Percentiles rank a stretch among this genome's conserved stretches.
phyloP scores from a whole-genome alignment of 1,139 yeast species.

The Kodamaea alishanica region DNA sequence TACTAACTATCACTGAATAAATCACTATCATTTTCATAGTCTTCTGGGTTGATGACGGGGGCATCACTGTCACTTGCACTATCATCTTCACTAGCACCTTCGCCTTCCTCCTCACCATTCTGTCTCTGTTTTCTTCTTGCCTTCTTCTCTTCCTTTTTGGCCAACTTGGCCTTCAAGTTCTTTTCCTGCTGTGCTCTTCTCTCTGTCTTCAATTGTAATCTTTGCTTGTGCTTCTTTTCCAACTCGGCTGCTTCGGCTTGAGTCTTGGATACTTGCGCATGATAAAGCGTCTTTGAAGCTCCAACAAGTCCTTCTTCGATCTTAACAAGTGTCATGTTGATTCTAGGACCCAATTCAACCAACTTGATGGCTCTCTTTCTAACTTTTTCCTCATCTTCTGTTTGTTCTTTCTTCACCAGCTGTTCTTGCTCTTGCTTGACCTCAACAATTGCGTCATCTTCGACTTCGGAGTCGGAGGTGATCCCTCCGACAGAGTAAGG shows the following conservation, averaged over 20 bases:
- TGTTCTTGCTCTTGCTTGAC: constrained; percentile 42
- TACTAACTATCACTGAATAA: constrained; percentile 36
- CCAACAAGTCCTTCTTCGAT: constrained; percentile 92
- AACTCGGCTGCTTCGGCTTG: constrained; percentile 55
- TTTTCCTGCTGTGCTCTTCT: constrained; percentile 78
- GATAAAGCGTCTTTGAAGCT: constrained; percentile 71
- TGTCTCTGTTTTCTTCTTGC: constrained; percentile 65
- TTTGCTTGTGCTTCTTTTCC: constrained; percentile 65
- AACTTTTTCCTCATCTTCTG: constrained; percentile 19
- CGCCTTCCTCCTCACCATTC: constrained; percentile 28
- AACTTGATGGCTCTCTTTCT: constrained; percentile 87
- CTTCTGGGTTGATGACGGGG: constrained; percentile 39
- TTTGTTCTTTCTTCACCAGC: constrained; percentile 16
- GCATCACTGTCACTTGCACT: constrained; percentile 25
- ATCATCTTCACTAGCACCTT: constrained; percentile 18
- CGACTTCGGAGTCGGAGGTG: constrained; percentile 91
- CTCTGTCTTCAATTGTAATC: constrained; percentile 59
- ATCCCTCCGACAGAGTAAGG: constrained; percentile 76
- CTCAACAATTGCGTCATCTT: constrained; percentile 85
- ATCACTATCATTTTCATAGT: constrained; percentile 49
- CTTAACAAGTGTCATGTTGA: constrained; percentile 71
- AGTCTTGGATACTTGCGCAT: constrained; percentile 62
- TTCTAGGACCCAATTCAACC: constrained; percentile 91
- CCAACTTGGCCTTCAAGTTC: constrained; percentile 74
- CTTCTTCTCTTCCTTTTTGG: constrained; percentile 67